Percentiles rank a stretch among this genome's conserved stretches.
Evolutionary conservation across 2,329 filamentous ascomycete genomes (phyloP).

Genomic region (Beauveria sp.): DNA sequence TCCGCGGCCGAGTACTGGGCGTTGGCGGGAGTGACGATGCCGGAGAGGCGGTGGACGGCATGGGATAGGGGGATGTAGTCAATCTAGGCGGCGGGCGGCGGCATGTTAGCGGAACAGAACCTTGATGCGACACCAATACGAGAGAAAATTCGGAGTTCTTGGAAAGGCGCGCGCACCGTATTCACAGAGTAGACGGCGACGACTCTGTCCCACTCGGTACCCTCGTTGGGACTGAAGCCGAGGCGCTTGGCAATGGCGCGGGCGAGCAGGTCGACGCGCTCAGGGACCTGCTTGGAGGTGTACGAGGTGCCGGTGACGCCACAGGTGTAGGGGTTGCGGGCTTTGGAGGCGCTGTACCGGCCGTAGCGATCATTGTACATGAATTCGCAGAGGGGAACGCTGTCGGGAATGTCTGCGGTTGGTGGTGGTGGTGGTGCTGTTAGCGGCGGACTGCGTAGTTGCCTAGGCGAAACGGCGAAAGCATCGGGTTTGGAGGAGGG

Average conservation of each 20-base stretch:
- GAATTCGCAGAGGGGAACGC: conserved; percentile 68
- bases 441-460: not conserved
- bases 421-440: conserved; percentile 1
- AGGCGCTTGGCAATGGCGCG: conserved; percentile 63
- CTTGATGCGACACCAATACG: not conserved
- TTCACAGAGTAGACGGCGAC: conserved; percentile 72
- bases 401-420: conserved; percentile 56
- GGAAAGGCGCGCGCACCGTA: conserved; percentile 45
- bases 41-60: conserved; percentile 68
- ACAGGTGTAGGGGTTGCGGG: conserved; percentile 67
- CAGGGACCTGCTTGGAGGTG: conserved; percentile 53
- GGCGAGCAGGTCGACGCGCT: conserved; percentile 59
- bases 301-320: conserved; percentile 64
- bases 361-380: conserved; percentile 67
- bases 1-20: conserved; percentile 65
- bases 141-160: too few species aligned
- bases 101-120: not conserved
- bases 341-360: conserved; percentile 53
- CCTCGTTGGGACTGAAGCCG: conserved; percentile 61
- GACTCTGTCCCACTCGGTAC: conserved; percentile 76
- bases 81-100: conserved; percentile 40
- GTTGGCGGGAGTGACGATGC: conserved; percentile 67
- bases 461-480: too few species aligned
- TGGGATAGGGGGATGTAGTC: conserved; percentile 68
- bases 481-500: too few species aligned